phyloP scores from a whole-genome alignment of 371 early-diverging fungal genomes.

The Mucor piriformis region DNA sequence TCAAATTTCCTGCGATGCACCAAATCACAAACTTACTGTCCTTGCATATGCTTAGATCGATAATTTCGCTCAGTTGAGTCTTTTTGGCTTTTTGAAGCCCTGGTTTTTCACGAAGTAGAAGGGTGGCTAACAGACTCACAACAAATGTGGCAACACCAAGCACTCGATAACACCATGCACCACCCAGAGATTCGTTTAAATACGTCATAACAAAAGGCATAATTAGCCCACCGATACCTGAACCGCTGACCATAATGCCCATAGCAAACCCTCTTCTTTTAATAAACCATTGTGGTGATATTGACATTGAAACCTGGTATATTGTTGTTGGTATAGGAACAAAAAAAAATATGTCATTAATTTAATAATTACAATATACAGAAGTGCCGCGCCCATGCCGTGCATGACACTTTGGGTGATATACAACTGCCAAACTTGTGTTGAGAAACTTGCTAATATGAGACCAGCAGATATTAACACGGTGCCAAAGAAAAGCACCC shows the following conservation, averaged over 20 bases:
- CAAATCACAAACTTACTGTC: constrained; percentile 32
- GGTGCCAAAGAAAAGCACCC: constrained; percentile 28
- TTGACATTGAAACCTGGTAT: constrained; percentile 40
- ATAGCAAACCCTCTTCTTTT: constrained; percentile 72
- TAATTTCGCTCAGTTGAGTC: constrained; percentile 11
- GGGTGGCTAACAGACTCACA: constrained; percentile 33
- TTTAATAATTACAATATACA: constrained; percentile 17
- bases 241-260: constrained; percentile 77
- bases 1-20: constrained; percentile 36
- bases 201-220: constrained; percentile 67
- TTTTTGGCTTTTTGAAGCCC: constrained; percentile 19
- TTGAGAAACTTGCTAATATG: constrained; percentile 33
- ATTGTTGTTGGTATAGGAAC: neutral
- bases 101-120: constrained; percentile 42
- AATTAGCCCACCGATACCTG: constrained; percentile 79
- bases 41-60: constrained; percentile 24
- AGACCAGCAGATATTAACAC: constrained; percentile 28
- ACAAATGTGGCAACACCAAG: constrained; percentile 53
- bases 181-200: constrained; percentile 60
- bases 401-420: constrained; percentile 39
- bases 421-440: constrained; percentile 39
- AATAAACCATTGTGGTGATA: constrained; percentile 79
- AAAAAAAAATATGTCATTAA: neutral
- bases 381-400: constrained; percentile 50
- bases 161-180: constrained; percentile 62